phyloP scores from a whole-genome alignment of 2,329 filamentous ascomycete genomes.

The Penicillium oxalicum region DNA sequence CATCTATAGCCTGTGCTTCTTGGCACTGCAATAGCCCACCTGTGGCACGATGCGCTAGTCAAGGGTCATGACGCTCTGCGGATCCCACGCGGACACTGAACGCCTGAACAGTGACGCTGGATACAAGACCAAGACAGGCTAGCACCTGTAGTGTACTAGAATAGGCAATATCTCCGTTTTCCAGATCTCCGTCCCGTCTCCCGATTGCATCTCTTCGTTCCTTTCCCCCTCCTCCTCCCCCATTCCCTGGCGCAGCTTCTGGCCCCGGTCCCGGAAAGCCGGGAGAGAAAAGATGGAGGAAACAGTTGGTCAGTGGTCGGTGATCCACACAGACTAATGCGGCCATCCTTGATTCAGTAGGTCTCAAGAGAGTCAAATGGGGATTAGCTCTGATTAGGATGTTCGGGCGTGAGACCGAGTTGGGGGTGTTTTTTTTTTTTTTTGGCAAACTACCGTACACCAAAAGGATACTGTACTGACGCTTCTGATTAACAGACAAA shows the following conservation, averaged over 20 bases:
- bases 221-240: conserved; percentile 10
- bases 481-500: too few relatives aligned
- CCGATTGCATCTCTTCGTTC: conserved; percentile 8
- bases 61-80: background rate
- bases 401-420: background rate
- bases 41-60: background rate
- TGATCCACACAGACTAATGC: conserved; percentile 7
- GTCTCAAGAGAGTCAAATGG: conserved; percentile 3
- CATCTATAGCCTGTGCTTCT: too few relatives aligned
- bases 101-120: too few relatives aligned
- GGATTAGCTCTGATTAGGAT: background rate
- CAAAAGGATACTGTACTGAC: too few relatives aligned
- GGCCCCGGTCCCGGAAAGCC: background rate
- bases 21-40: background rate
- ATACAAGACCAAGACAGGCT: background rate
- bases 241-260: conserved; percentile 1
- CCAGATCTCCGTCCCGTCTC: conserved; percentile 12
- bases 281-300: conserved; percentile 9
- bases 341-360: conserved; percentile 6
- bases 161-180: conserved; percentile 12
- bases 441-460: too few relatives aligned
- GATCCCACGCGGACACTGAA: conserved; percentile 3
- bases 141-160: conserved; percentile 6
- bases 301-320: conserved; percentile 3
- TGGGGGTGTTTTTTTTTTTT: too few relatives aligned